Percentiles rank a stretch among this genome's conserved stretches.
Evolutionary conservation across 2,329 filamentous ascomycete species (phyloP).

Genomic region (Scedosporium boydii): DNA sequence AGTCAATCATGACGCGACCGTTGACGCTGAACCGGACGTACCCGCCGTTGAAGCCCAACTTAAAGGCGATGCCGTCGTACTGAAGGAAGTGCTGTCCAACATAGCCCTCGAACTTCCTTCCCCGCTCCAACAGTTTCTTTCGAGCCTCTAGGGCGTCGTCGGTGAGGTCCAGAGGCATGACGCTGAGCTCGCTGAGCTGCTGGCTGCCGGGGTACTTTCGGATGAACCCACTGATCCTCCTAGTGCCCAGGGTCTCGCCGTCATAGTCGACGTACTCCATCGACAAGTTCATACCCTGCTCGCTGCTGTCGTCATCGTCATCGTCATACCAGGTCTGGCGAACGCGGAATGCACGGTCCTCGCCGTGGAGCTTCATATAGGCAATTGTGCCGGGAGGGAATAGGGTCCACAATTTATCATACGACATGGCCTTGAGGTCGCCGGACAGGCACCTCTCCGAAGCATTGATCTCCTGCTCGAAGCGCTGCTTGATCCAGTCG

Average conservation of each 20-base stretch:
- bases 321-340: not conserved
- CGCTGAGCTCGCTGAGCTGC: slow-evolving; percentile 69
- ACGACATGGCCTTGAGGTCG: slow-evolving; percentile 65
- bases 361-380: not conserved
- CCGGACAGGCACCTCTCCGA: slow-evolving; percentile 61
- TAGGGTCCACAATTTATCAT: slow-evolving; percentile 53
- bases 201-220: slow-evolving; percentile 67
- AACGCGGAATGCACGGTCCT: not conserved
- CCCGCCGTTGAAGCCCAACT: slow-evolving; percentile 64
- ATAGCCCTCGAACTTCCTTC: slow-evolving; percentile 72
- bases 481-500: slow-evolving; percentile 63
- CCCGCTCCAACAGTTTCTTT: slow-evolving; percentile 63
- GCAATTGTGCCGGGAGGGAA: slow-evolving; percentile 1
- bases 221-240: slow-evolving; percentile 60
- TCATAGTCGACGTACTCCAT: slow-evolving; percentile 72
- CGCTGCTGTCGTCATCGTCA: not conserved
- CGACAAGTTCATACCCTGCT: not conserved
- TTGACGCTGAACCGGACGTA: slow-evolving; percentile 75
- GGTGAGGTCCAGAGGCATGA: slow-evolving; percentile 73
- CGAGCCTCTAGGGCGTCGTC: slow-evolving; percentile 58
- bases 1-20: slow-evolving; percentile 80
- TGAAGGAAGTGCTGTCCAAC: slow-evolving; percentile 74
- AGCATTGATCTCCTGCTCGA: slow-evolving; percentile 73
- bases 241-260: slow-evolving; percentile 75
- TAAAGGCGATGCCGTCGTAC: slow-evolving; percentile 76